A percentile compares a stretch with the other conserved stretches of the same genome.
These are phyloP conservation scores for Achlya hypogyna DNA, from an alignment of 352 stramenopile species.

Conservation along the genomic window DNA sequence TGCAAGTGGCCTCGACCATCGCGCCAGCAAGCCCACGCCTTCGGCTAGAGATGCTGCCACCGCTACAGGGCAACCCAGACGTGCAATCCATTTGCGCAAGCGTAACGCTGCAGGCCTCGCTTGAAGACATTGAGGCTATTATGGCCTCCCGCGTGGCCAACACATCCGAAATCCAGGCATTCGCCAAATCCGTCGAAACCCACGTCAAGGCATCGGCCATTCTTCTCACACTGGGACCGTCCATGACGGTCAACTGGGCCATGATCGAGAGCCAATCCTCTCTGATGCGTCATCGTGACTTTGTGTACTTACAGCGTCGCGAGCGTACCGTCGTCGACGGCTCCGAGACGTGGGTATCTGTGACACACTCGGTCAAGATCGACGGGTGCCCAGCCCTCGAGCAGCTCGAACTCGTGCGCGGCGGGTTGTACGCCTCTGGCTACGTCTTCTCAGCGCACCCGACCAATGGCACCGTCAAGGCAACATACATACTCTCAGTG, in stretches of 20 bases:
- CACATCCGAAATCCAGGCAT: conserved; percentile 3
- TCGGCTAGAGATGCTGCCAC: neutral
- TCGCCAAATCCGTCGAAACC: conserved; percentile 12
- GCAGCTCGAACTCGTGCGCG: conserved; percentile 10
- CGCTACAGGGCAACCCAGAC: conserved; percentile 10
- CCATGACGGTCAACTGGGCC: conserved; percentile 16
- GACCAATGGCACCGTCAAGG: neutral
- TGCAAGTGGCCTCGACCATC: conserved; percentile 5
- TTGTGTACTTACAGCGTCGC: conserved; percentile 15
- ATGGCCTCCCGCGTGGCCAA: conserved; percentile 9
- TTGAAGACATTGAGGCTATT: conserved; percentile 17
- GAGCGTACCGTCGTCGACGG: neutral
- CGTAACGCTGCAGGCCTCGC: conserved; percentile 4
- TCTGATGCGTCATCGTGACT: conserved; percentile 17
- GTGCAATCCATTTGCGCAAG: conserved; percentile 7
- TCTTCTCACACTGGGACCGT: conserved; percentile 2
- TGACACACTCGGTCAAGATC: conserved; percentile 13
- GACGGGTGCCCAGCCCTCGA: conserved; percentile 12
- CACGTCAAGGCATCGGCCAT: conserved; percentile 12
- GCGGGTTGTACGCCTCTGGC: conserved; percentile 12
- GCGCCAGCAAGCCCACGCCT: neutral
- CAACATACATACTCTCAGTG: conserved; percentile 7
- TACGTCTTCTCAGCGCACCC: conserved; percentile 13
- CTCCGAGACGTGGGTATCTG: conserved; percentile 9
- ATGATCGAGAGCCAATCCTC: conserved; percentile 12